Percentiles rank a stretch among this genome's conserved stretches.
These are phyloP conservation scores for Corchorus capsularis DNA, from an alignment of 345 rosid species.

Conservation along the genomic window DNA sequence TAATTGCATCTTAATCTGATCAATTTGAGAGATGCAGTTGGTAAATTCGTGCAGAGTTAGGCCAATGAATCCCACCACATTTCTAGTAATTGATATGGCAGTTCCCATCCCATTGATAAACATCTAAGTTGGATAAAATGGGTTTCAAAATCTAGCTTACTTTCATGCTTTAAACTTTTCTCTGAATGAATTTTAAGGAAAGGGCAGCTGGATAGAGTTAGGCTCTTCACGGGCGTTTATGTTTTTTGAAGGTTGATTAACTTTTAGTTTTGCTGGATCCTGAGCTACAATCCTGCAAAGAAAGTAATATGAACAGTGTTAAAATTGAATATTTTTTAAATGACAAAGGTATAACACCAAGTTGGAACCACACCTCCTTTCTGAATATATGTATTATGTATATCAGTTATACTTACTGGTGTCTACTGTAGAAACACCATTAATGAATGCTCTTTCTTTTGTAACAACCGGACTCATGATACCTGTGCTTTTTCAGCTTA, in stretches of 20 bases:
- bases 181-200: background rate
- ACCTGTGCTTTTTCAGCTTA: background rate
- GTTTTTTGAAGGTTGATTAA: background rate
- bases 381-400: background rate
- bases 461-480: background rate
- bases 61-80: background rate
- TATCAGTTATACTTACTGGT: background rate
- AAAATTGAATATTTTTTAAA: background rate
- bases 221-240: background rate
- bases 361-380: background rate
- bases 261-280: background rate
- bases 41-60: background rate
- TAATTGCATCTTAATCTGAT: slow-evolving; percentile 5
- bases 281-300: background rate
- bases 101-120: background rate
- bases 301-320: background rate
- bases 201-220: background rate
- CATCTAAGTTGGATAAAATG: background rate
- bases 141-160: background rate
- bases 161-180: background rate
- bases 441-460: background rate
- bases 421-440: background rate
- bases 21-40: background rate
- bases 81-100: background rate
- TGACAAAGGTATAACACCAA: background rate